Percentiles rank a stretch among this genome's conserved stretches.
These are phyloP conservation scores for Lasiodiplodia citricola DNA, from an alignment of 2,329 filamentous ascomycete genomes.

Conservation along the genomic window DNA sequence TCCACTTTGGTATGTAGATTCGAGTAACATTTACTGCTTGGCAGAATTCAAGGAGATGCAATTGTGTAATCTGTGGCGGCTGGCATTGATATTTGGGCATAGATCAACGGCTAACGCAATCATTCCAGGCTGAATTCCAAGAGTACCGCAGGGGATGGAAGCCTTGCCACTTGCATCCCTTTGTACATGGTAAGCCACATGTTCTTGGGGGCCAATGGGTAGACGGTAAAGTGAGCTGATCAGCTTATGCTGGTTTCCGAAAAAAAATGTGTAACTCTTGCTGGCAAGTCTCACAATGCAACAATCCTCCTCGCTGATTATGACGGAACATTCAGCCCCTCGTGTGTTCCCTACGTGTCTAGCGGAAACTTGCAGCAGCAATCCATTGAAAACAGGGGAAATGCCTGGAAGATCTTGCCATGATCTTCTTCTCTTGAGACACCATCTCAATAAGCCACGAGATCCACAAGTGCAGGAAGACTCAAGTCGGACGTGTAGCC, in stretches of 20 bases:
- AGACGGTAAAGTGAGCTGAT: neutral
- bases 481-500: too few species aligned
- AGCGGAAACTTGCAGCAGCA: constrained; percentile 39
- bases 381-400: constrained; percentile 22
- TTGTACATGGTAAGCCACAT: neutral
- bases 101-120: neutral
- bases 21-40: neutral
- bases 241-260: neutral
- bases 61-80: neutral
- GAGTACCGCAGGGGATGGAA: neutral
- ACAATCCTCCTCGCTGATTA: neutral
- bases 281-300: neutral
- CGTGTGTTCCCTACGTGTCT: constrained; percentile 36
- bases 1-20: neutral
- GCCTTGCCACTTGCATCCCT: neutral
- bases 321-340: neutral
- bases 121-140: too few species aligned
- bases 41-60: neutral
- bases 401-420: too few species aligned
- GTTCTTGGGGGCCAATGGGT: neutral
- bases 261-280: neutral
- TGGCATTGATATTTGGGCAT: neutral
- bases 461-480: too few species aligned
- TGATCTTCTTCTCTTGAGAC: too few species aligned
- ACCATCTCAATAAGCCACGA: too few species aligned